A percentile compares a stretch with the other conserved stretches of the same genome.
Evolutionary conservation across 2,329 filamentous ascomycete genomes (phyloP).

Genomic region (Orbilia quercus): DNA sequence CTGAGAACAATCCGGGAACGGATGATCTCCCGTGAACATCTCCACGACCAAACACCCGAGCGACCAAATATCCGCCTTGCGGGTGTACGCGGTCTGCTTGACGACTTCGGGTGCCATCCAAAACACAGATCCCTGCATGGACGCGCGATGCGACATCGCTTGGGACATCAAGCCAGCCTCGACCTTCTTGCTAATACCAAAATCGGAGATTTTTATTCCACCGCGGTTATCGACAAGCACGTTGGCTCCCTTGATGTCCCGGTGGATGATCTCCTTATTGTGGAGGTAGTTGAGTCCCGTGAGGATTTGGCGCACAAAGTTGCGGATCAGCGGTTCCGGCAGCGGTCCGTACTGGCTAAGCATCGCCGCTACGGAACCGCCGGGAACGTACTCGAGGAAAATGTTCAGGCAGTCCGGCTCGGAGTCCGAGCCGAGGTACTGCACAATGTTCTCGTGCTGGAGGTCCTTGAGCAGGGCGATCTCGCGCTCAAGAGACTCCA

Average conservation of each 20-base stretch:
- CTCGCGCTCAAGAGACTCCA: constrained; percentile 94
- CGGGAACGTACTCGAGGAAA: constrained; percentile 98
- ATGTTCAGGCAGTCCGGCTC: constrained; percentile 95
- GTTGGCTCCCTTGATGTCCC: constrained; percentile 98
- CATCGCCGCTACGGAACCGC: constrained; percentile 97
- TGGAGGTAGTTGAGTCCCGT: constrained; percentile 93
- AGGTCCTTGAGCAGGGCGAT: constrained; percentile 93
- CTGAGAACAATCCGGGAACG: constrained; percentile 96
- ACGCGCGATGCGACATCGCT: constrained; percentile 76
- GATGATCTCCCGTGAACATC: constrained; percentile 98
- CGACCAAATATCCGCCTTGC: constrained; percentile 99
- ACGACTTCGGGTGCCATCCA: constrained; percentile 99
- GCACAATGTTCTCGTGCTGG: constrained; percentile 96
- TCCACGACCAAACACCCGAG: constrained; percentile 96
- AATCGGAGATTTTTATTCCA: constrained; percentile 98
- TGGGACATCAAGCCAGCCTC: constrained; percentile 85
- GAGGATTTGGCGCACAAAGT: constrained; percentile 96
- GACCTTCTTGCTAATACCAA: constrained; percentile 97
- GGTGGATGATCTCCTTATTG: constrained; percentile 93
- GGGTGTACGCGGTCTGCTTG: constrained; percentile 95
- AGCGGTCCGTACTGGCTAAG: constrained; percentile 97
- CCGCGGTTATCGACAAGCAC: constrained; percentile 99
- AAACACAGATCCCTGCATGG: constrained; percentile 95
- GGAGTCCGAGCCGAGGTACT: constrained; percentile 94
- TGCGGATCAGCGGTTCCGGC: constrained; percentile 90